A percentile compares a stretch with the other conserved stretches of the same genome.
phyloP scores from a whole-genome alignment of 306 rosid species.

The Medicago lupulina region DNA sequence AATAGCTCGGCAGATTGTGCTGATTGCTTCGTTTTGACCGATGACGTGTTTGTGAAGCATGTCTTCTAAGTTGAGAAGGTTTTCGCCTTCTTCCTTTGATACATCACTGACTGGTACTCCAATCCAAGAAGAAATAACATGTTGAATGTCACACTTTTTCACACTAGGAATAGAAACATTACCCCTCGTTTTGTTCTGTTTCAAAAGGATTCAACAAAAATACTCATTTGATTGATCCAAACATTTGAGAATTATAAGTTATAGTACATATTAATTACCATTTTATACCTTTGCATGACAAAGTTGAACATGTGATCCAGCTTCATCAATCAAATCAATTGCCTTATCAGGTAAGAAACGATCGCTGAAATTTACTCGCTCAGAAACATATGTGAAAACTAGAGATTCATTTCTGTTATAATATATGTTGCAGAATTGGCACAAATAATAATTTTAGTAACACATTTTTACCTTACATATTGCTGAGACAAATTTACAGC shows the following conservation, averaged over 20 bases:
- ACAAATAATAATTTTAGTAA: background rate
- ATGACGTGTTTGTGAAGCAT: slow-evolving; percentile 35
- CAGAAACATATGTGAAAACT: background rate
- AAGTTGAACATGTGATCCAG: slow-evolving; percentile 40
- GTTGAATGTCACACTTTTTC: slow-evolving; percentile 12
- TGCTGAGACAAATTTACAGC: slow-evolving; percentile 15
- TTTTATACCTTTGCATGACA: slow-evolving; percentile 30
- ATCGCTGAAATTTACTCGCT: slow-evolving; percentile 25
- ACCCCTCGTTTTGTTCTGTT: background rate
- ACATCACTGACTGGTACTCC: slow-evolving; percentile 1
- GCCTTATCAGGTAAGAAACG: slow-evolving; percentile 43
- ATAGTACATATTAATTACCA: background rate
- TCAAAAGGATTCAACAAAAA: background rate
- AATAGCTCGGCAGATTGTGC: slow-evolving; percentile 27
- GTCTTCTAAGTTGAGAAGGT: slow-evolving; percentile 8
- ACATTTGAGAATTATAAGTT: background rate
- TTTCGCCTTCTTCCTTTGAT: slow-evolving; percentile 14
- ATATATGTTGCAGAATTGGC: background rate
- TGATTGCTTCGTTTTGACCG: slow-evolving; percentile 40
- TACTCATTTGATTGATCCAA: background rate
- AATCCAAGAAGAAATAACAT: slow-evolving; percentile 9
- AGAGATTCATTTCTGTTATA: background rate
- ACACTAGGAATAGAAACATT: slow-evolving; percentile 1
- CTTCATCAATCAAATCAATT: slow-evolving; percentile 47
- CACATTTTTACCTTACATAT: background rate